These are phyloP conservation scores for Xylariaceae sp. DNA, from an alignment of 2,329 filamentous ascomycete species.

Conservation along the genomic window DNA sequence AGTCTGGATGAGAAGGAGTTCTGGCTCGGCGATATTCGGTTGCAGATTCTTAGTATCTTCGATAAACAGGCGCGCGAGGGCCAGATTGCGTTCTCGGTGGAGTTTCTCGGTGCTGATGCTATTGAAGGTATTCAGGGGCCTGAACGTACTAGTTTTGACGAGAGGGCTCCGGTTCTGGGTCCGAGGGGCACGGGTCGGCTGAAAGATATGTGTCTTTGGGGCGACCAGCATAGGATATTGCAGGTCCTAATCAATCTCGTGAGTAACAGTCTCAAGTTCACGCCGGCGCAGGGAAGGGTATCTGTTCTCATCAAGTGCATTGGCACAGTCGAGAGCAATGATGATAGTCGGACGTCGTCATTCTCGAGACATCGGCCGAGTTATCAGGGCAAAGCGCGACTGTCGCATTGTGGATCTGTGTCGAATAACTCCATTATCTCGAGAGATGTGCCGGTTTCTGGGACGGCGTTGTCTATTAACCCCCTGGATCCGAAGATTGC, in stretches of 20 bases:
- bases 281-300: slow-evolving; percentile 69
- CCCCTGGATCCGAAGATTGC: slow-evolving; percentile 52
- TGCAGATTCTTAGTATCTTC: slow-evolving; percentile 80
- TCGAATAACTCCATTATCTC: slow-evolving; percentile 44
- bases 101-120: slow-evolving; percentile 56
- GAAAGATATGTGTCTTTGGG: slow-evolving; percentile 83
- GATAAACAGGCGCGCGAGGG: slow-evolving; percentile 83
- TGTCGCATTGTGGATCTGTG: slow-evolving; percentile 41
- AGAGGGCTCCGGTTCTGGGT: slow-evolving; percentile 52
- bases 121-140: slow-evolving; percentile 29
- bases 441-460: slow-evolving; percentile 34
- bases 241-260: slow-evolving; percentile 94
- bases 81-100: slow-evolving; percentile 66
- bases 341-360: slow-evolving; percentile 47
- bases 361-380: slow-evolving; percentile 43
- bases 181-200: slow-evolving; percentile 62
- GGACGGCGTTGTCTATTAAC: slow-evolving; percentile 58
- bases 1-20: slow-evolving; percentile 82
- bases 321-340: slow-evolving; percentile 48
- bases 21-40: slow-evolving; percentile 72
- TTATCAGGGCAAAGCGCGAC: slow-evolving; percentile 38
- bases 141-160: slow-evolving; percentile 34
- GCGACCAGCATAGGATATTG: slow-evolving; percentile 85
- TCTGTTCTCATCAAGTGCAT: slow-evolving; percentile 70
- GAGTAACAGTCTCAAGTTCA: slow-evolving; percentile 89